A percentile compares a stretch with the other conserved stretches of the same genome.
Conservation (phyloP, 805 yeast genomes). For the Saturnispora saitoi region DNA sequence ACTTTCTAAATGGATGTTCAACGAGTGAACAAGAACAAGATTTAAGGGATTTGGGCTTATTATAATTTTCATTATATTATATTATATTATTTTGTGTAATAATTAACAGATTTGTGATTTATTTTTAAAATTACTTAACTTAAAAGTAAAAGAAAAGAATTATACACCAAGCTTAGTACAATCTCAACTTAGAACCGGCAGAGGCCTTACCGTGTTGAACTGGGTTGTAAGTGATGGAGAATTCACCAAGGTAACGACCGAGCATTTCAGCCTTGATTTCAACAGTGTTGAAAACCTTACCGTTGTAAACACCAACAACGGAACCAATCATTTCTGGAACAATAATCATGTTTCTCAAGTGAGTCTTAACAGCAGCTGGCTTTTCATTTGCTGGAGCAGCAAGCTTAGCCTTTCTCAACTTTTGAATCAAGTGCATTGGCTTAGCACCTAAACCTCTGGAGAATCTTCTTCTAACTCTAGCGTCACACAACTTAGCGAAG, state of each 20-base stretch:
- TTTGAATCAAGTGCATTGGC: conserved; percentile 93
- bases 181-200: conserved; percentile 31
- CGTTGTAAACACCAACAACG: conserved; percentile 98
- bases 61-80: neutral
- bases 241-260: conserved; percentile 99
- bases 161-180: conserved; percentile 24
- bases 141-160: conserved; percentile 5
- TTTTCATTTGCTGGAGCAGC: conserved; percentile 87
- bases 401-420: conserved; percentile 94
- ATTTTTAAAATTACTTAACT: neutral
- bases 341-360: conserved; percentile 96
- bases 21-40: conserved; percentile 72
- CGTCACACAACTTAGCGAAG: conserved; percentile 91
- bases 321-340: conserved; percentile 99
- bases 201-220: conserved; percentile 86
- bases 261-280: conserved; percentile 99
- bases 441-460: conserved; percentile 93
- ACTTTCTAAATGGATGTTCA: conserved; percentile 52
- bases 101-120: conserved; percentile 1
- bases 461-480: conserved; percentile 99
- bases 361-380: conserved; percentile 98
- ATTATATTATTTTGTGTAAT: neutral
- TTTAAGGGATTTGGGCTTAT: conserved; percentile 51
- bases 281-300: conserved; percentile 98
- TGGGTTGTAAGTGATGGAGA: conserved; percentile 99